Evolutionary conservation across 2,329 filamentous ascomycete genomes (phyloP).

Genomic region (Clarireedia homoeocarpa): DNA sequence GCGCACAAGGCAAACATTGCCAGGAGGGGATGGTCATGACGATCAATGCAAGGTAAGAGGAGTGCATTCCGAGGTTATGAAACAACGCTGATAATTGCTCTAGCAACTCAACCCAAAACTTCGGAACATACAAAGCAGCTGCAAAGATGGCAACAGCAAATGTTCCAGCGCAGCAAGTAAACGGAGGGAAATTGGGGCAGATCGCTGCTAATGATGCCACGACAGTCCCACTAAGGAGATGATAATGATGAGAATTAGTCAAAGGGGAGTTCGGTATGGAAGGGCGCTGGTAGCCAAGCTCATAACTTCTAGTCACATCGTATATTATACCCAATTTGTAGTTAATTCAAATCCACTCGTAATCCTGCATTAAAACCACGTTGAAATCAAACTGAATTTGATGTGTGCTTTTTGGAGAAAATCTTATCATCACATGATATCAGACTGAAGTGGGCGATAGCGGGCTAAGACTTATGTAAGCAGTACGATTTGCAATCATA

Average conservation of each 20-base stretch:
- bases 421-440: too few relatives aligned
- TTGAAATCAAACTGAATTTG: too few relatives aligned
- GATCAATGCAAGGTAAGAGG: slow-evolving; percentile 33
- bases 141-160: background rate
- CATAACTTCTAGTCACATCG: too few relatives aligned
- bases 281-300: too few relatives aligned
- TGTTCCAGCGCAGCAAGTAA: background rate
- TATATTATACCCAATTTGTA: too few relatives aligned
- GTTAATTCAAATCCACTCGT: too few relatives aligned
- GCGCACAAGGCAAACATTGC: slow-evolving; percentile 67
- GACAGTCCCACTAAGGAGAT: background rate
- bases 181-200: background rate
- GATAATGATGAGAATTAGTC: too few relatives aligned
- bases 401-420: too few relatives aligned
- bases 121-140: slow-evolving; percentile 1
- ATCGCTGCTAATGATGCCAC: background rate
- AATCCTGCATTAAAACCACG: too few relatives aligned
- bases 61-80: background rate
- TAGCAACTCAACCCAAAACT: slow-evolving; percentile 1
- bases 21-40: slow-evolving; percentile 37
- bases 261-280: too few relatives aligned
- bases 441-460: too few relatives aligned
- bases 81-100: background rate
- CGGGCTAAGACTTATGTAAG: background rate
- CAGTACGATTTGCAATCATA: background rate